These are phyloP conservation scores for Debaryomyces sp. DNA, from an alignment of 1,139 yeast species.

Conservation along the genomic window DNA sequence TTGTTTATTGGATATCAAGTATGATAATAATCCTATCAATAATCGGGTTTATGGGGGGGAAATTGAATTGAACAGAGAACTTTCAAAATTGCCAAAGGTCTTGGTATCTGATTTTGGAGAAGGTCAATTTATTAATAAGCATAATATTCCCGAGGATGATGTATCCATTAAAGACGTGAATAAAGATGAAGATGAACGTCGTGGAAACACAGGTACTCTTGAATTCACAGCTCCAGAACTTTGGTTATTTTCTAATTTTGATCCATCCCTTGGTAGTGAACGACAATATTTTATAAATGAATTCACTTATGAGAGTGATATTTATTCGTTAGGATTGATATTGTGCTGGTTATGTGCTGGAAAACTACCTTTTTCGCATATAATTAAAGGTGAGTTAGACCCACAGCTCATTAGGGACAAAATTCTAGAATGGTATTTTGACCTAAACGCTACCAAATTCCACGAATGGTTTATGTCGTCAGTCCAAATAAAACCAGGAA, in stretches of 20 bases:
- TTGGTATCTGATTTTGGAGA: slow-evolving; percentile 91
- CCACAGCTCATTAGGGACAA: slow-evolving; percentile 31
- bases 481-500: slow-evolving; percentile 10
- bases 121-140: slow-evolving; percentile 67
- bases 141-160: slow-evolving; percentile 13
- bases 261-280: slow-evolving; percentile 19
- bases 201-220: slow-evolving; percentile 82
- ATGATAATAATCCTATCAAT: slow-evolving; percentile 18
- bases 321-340: slow-evolving; percentile 82
- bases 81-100: slow-evolving; percentile 56
- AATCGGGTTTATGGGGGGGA: neutral
- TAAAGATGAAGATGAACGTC: slow-evolving; percentile 22
- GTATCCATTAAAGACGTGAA: slow-evolving; percentile 9
- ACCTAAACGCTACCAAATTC: slow-evolving; percentile 22
- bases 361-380: slow-evolving; percentile 55
- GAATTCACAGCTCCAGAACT: slow-evolving; percentile 89
- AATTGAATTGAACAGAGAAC: slow-evolving; percentile 26
- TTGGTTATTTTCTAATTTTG: slow-evolving; percentile 38
- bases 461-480: slow-evolving; percentile 28
- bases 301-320: slow-evolving; percentile 72
- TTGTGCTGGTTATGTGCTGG: slow-evolving; percentile 74
- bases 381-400: slow-evolving; percentile 33
- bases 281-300: slow-evolving; percentile 40
- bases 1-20: slow-evolving; percentile 59
- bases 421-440: slow-evolving; percentile 36